Evolutionary conservation across 805 yeast genomes (phyloP), one percentile per base, ranked within the genome.

Genomic region (Ogataea populi-albae): DNA sequence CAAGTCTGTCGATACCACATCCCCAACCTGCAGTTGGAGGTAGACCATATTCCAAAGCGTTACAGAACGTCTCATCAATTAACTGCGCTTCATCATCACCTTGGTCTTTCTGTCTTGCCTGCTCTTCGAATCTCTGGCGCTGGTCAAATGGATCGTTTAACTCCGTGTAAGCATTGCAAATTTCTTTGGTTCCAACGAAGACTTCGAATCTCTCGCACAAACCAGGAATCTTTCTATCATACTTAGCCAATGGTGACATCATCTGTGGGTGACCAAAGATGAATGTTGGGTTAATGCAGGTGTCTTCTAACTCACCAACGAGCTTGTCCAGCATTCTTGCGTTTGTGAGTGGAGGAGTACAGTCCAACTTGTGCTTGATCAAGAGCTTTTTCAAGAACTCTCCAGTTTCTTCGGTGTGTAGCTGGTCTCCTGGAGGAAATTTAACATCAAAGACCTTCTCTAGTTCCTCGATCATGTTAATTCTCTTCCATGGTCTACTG

Each of bases 1-100:
- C 88, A 60, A 91, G 64, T 75, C 98, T 84, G 69, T 91, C 98
- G 52, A 91, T 89, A 77, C 98, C 98, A 70, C 95, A 83, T 55
- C 98, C 98, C 98, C 98, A 91, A 53, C 98, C 98, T 65, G 95
- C 98, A 54, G 98, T 93, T 57, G 98, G 98, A 42, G 98, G 98
- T 58, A 91, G 77, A 68, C 98, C 98, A 66, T 87, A 91, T 72
- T 91, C 98, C 58, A 91, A 77, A 50, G 98, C 97, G 56, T 89
- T 86, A 74, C 95, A 84, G 89, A 91, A 91, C 47, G 86, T 83
- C 72, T 91, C 98, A 65, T 91, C 98, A 47, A 93, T 76, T 65
- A 88, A 61, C 73, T 91, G 98, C 45, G 96, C 98, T 72, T 93
- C 98, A 60, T 91, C 98, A 61, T 91, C 98, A 74, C 98, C 98